phyloP scores from a whole-genome alignment of 2,329 filamentous ascomycete genomes.

The Geosmithia morbida region DNA sequence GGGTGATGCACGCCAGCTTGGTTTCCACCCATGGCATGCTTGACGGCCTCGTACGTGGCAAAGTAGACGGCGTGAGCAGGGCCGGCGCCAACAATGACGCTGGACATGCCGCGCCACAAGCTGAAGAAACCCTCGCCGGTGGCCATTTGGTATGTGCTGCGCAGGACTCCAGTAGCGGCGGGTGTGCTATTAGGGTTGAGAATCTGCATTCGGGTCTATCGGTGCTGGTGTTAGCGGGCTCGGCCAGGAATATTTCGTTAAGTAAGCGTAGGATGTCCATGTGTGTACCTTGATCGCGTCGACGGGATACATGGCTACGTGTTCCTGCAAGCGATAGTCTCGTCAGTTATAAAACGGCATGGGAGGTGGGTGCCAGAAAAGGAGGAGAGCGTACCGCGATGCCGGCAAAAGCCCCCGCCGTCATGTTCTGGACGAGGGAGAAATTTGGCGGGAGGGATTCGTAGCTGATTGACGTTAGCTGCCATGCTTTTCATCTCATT shows the following conservation, averaged over 20 bases:
- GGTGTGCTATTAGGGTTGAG: constrained; percentile 63
- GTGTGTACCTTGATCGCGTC: constrained; percentile 79
- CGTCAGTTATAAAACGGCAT: not conserved
- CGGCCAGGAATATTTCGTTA: not conserved
- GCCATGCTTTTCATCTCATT: not conserved
- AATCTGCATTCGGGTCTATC: constrained; percentile 93
- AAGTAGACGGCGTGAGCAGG: constrained; percentile 98
- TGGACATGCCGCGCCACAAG: constrained; percentile 92
- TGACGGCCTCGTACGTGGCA: constrained; percentile 93
- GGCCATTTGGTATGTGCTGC: constrained; percentile 86
- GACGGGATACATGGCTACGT: constrained; percentile 98
- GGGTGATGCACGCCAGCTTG: constrained; percentile 79
- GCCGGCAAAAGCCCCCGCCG: constrained; percentile 89
- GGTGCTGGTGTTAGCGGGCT: not conserved
- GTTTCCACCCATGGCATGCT: constrained; percentile 91
- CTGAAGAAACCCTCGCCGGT: constrained; percentile 79
- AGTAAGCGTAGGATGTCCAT: too few relatives aligned
- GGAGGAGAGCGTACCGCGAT: constrained; percentile 56
- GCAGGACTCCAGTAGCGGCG: constrained; percentile 79
- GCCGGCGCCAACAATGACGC: constrained; percentile 87
- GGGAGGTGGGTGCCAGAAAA: not conserved
- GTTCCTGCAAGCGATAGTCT: constrained; percentile 47
- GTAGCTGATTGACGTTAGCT: constrained; percentile 39
- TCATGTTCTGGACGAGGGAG: constrained; percentile 87
- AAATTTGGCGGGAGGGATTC: constrained; percentile 91